Conservation (phyloP, 306 rosid genomes). For the peach (Prunus persica) region DNA sequence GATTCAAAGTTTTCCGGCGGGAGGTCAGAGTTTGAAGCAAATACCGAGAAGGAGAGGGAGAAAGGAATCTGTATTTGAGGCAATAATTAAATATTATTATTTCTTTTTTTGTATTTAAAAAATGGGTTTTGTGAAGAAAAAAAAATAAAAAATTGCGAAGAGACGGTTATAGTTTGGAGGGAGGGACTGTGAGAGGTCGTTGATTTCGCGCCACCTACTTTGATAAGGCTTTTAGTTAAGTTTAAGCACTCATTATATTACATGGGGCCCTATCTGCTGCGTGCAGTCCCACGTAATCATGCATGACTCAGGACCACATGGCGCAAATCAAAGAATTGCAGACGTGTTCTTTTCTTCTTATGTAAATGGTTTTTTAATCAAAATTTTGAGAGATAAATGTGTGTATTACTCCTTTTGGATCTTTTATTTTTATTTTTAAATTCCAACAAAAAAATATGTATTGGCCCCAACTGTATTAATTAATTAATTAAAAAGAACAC, state of each 20-base stretch:
- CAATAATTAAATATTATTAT: neutral
- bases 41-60: neutral
- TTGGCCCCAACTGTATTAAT: too few species aligned
- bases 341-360: neutral
- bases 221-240: neutral
- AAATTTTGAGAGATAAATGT: too few species aligned
- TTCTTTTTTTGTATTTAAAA: neutral
- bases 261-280: neutral
- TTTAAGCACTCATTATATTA: neutral
- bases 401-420: too few species aligned
- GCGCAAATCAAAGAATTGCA: neutral
- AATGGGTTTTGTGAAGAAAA: neutral
- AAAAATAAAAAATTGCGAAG: neutral
- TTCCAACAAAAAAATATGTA: too few species aligned
- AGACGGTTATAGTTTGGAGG: constrained; percentile 55
- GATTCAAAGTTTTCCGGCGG: constrained; percentile 24
- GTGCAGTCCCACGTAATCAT: neutral
- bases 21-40: constrained; percentile 17
- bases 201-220: constrained; percentile 76
- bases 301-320: neutral
- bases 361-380: too few species aligned
- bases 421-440: too few species aligned
- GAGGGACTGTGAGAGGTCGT: constrained; percentile 23
- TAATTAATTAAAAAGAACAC: too few species aligned
- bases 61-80: constrained; percentile 2